Evolutionary conservation across 345 rosid species (phyloP).

Genomic region (Gossypioides kirkii): DNA sequence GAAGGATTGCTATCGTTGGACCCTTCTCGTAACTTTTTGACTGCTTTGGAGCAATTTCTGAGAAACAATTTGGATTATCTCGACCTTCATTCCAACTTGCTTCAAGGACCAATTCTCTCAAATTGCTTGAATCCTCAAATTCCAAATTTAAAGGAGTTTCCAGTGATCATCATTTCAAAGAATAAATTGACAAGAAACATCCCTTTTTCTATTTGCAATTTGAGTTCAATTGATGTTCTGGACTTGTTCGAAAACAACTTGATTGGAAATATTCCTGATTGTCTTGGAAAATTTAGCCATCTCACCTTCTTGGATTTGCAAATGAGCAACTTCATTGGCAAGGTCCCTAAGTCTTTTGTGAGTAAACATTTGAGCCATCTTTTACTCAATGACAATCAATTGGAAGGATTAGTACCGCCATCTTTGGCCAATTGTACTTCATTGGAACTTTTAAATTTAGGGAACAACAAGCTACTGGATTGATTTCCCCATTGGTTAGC

Average conservation of each 20-base stretch:
- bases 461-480: not conserved
- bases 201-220: not conserved
- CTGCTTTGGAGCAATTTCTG: not conserved
- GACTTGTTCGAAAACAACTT: not conserved
- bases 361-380: not conserved
- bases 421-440: not conserved
- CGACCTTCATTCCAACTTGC: slow-evolving; percentile 15
- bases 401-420: not conserved
- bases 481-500: not conserved
- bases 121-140: not conserved
- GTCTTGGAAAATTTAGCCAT: not conserved
- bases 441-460: not conserved
- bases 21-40: slow-evolving; percentile 6
- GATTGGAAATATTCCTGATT: not conserved
- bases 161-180: not conserved
- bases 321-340: not conserved
- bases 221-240: not conserved
- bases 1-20: not conserved
- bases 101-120: not conserved
- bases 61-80: not conserved
- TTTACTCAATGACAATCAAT: not conserved
- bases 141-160: not conserved
- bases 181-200: not conserved
- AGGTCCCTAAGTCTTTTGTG: not conserved
- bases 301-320: not conserved